Percentiles rank a stretch among this genome's conserved stretches.
phyloP scores from a whole-genome alignment of 2,329 filamentous ascomycete species.

The Lachnellula suecica region DNA sequence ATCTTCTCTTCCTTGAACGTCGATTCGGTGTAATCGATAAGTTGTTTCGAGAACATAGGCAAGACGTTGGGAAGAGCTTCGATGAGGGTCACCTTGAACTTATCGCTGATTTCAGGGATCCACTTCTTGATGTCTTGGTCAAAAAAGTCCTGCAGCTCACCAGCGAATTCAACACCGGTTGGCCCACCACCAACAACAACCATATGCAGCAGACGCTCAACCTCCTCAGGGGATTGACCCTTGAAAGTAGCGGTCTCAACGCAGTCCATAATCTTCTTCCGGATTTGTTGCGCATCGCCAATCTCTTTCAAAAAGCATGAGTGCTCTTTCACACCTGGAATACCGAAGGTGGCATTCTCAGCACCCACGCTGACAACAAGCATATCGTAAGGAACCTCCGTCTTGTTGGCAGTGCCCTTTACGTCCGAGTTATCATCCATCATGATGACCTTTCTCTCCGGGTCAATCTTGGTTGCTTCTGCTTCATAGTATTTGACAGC shows the following conservation, averaged over 20 bases:
- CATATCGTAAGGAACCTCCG: slow-evolving; percentile 96
- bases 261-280: slow-evolving; percentile 99
- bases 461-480: slow-evolving; percentile 92
- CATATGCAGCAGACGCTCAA: slow-evolving; percentile 96
- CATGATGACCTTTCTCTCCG: slow-evolving; percentile 82
- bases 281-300: slow-evolving; percentile 89
- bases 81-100: slow-evolving; percentile 96
- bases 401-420: slow-evolving; percentile 78
- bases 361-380: slow-evolving; percentile 95
- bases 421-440: slow-evolving; percentile 92
- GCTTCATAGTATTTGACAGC: slow-evolving; percentile 97
- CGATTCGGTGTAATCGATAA: slow-evolving; percentile 99
- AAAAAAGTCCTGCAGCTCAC: slow-evolving; percentile 98
- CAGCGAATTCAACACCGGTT: slow-evolving; percentile 96
- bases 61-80: slow-evolving; percentile 96
- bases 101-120: slow-evolving; percentile 90
- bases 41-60: slow-evolving; percentile 97
- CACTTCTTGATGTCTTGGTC: slow-evolving; percentile 97
- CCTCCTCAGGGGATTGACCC: slow-evolving; percentile 83
- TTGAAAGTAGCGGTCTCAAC: slow-evolving; percentile 99
- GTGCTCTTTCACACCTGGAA: slow-evolving; percentile 91
- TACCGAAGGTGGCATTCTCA: slow-evolving; percentile 98
- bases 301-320: slow-evolving; percentile 99
- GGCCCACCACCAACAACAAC: slow-evolving; percentile 92
- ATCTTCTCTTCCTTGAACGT: slow-evolving; percentile 99